Conservation (phyloP, 805 yeast species). For the Lipomyces japonicus region DNA sequence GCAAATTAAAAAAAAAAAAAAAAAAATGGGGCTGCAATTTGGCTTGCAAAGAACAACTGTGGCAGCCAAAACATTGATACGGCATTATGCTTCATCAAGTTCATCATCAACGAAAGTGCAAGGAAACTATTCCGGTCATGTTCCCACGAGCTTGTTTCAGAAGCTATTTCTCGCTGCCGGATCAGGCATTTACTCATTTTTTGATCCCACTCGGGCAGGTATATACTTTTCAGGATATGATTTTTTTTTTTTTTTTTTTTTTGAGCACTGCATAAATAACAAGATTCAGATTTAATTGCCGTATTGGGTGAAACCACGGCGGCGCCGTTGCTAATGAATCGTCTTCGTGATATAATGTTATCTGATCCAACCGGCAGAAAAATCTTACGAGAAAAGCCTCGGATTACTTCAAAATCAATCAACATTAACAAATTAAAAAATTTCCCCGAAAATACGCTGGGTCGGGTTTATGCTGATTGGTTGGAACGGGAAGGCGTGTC, state of each 20-base stretch:
- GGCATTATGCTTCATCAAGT: too few relatives aligned
- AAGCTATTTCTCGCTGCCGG: conserved; percentile 60
- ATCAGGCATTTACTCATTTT: conserved; percentile 70
- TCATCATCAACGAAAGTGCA: background rate
- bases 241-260: conserved; percentile 30
- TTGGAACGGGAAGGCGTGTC: conserved; percentile 80
- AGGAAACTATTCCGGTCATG: conserved; percentile 63
- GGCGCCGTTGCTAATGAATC: conserved; percentile 57
- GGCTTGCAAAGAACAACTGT: too few relatives aligned
- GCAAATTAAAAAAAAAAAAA: too few relatives aligned
- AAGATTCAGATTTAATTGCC: conserved; percentile 38
- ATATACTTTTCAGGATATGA: conserved; percentile 14
- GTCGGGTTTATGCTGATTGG: conserved; percentile 77
- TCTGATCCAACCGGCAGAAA: conserved; percentile 70
- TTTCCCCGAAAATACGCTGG: conserved; percentile 68
- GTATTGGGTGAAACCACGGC: conserved; percentile 81
- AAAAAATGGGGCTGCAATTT: too few relatives aligned
- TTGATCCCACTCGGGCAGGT: conserved; percentile 42
- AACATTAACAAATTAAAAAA: conserved; percentile 55
- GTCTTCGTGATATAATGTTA: conserved; percentile 70
- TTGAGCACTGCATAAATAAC: background rate
- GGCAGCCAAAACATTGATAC: too few relatives aligned
- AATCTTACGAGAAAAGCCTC: conserved; percentile 73
- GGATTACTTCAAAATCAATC: conserved; percentile 70
- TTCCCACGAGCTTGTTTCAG: conserved; percentile 66